These are phyloP conservation scores for Kalanchoe fedtschenkoi DNA, from an alignment of 164 flowering plant genomes.

Conservation along the genomic window DNA sequence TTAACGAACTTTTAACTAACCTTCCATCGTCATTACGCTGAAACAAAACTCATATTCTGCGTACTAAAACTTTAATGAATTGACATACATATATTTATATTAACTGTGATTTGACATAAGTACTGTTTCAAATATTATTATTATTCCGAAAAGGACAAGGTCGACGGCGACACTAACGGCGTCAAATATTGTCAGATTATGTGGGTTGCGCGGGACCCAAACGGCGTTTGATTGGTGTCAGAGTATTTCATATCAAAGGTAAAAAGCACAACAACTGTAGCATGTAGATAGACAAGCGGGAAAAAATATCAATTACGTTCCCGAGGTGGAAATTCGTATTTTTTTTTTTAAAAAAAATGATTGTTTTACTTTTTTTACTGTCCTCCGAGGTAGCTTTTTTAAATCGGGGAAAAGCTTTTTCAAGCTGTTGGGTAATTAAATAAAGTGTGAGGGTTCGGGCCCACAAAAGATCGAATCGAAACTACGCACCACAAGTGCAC, in stretches of 20 bases:
- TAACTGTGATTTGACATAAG: neutral
- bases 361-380: neutral
- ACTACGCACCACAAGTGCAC: neutral
- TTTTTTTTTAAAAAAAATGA: neutral
- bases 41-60: too few species aligned
- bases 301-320: neutral
- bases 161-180: neutral
- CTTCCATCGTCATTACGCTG: too few species aligned
- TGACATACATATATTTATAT: neutral
- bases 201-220: neutral
- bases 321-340: neutral
- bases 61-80: too few species aligned
- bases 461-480: neutral
- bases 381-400: neutral
- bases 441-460: neutral
- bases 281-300: neutral
- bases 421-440: neutral
- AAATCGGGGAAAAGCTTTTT: neutral
- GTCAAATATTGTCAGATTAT: neutral
- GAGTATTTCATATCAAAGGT: slow-evolving; percentile 3
- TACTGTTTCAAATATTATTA: neutral
- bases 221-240: neutral
- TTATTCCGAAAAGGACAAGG: neutral
- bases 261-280: neutral
- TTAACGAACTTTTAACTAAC: too few species aligned